Base-by-base conservation (phyloP, 805 yeast genomes). In the Wickerhamiella allomyrinae region DNA sequence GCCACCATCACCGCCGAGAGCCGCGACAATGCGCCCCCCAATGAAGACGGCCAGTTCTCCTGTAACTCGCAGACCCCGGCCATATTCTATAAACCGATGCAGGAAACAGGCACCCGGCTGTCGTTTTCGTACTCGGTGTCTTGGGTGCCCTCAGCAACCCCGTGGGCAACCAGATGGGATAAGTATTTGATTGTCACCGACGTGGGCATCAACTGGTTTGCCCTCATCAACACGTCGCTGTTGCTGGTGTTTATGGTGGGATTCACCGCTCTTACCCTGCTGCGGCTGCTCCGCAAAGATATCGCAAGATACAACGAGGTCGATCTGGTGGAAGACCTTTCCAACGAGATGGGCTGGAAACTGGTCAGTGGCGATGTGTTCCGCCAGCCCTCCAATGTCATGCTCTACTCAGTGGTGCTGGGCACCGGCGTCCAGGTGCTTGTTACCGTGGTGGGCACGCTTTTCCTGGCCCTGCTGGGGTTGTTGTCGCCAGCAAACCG, bases 131-230 rank as follows among this genome's bases (percentile, higher is more conserved):
- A 91, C 62, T 77, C 91, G 2, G 91, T 89, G 15, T 64, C 58
- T 27, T 91, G 89, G 69, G 59, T 63, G 17, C 72, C 71, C 42
- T 79, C 89, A 7, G 68, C 67, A 5, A 82, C 91, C 2, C 74
- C 77, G 3, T 91, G 97, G 97, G 97, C 96, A 25, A 89, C 97
- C 2, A 77, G 98, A 65, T 91, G 98, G 98, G 98, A 91, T 61
- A 84, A 85, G 61, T 91, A 91, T 59, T 68, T 91, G 55, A 91
- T 82, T 20, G 81, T 78, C 58, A 23, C 14, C 19, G 94, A 84
- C 57, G 93, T 96, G 44, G 79, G 80, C 57, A 82, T 91, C 52
- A 96, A 91, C 65, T 89, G 97, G 96, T 83, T 86, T 55, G 85
- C 96, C 2, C 73, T 91, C 53, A 65, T 86, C 50, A 86, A 86